Evolutionary conservation across 768 basidiomycete species (phyloP).

Genomic region (Pisolithus sp.): DNA sequence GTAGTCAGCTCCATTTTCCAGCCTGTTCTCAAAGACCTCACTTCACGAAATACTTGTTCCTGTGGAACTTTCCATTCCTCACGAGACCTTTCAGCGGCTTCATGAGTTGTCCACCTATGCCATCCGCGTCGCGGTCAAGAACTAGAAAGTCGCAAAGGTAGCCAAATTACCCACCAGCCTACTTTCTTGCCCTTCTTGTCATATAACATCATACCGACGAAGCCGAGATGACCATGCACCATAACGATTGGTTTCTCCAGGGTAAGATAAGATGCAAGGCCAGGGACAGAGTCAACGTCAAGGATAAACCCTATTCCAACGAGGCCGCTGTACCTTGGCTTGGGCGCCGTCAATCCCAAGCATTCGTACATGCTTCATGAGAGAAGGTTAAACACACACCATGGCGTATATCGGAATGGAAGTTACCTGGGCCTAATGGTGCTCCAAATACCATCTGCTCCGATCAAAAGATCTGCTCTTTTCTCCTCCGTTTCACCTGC

Average conservation of each 20-base stretch:
- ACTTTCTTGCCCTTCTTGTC: conserved; percentile 20
- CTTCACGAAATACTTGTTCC: conserved; percentile 16
- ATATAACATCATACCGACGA: conserved; percentile 22
- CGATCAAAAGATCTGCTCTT: conserved; percentile 26
- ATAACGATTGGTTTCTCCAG: conserved; percentile 22
- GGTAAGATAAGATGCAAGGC: conserved; percentile 14
- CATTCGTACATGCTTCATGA: conserved; percentile 17
- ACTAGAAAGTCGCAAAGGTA: neutral
- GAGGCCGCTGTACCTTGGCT: conserved; percentile 25
- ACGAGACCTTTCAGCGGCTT: conserved; percentile 19
- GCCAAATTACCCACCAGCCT: conserved; percentile 15
- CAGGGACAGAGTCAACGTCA: conserved; percentile 13
- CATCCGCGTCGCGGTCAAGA: no score
- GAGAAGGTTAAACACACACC: neutral
- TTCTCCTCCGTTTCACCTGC: conserved; percentile 13
- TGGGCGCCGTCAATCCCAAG: conserved; percentile 13
- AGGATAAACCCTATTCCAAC: conserved; percentile 18
- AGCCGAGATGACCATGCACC: conserved; percentile 22
- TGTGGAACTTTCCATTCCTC: conserved; percentile 25
- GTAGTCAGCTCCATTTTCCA: neutral
- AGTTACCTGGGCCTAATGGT: conserved; percentile 18
- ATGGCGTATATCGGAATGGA: neutral
- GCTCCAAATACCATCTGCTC: conserved; percentile 29
- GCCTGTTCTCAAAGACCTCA: neutral
- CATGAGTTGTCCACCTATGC: conserved; percentile 25